Base-by-base conservation (phyloP, 2,329 filamentous ascomycete genomes). In the Ascomycota sp. region DNA sequence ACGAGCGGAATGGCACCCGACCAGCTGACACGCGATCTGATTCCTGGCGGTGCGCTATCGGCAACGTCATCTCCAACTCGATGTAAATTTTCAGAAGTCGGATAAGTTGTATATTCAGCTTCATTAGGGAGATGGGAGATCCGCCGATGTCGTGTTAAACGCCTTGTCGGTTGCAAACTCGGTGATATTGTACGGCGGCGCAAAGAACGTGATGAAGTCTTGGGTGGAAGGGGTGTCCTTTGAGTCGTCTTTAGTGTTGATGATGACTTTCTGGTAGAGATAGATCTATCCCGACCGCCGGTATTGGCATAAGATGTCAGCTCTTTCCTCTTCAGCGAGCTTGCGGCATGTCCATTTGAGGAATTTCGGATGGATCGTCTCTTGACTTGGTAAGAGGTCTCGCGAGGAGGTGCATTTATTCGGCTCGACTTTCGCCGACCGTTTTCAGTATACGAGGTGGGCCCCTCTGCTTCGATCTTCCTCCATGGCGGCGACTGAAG, bases 401-500 rank as follows among this genome's bases (percentile, higher is more conserved):
- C 66, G 25, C 65, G 39, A 12, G 68, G 66, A 10, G 71, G 46
- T 2, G 50, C 50, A 46, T 76, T 76, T 44, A 71, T 68, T 39
- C 72, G 65, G 29, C 70, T 70, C 16, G 72, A 77, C 46, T 72
- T 75, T 38, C 72, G 65, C 40, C 66, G 66, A 33, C 79, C 81
- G 67, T 66, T 78, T 57, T 66, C 69, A 31, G 77, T 68, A 50
- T 91, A 84, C 1, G 79, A 77, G 4, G 86, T 89, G 16, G 89
- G 89, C 0, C 89, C 89, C 25, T 92, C 79, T 29, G 78, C 81
- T 38, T 68, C 68, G 40, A 79, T 68, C 47, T 72, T 80, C 59
- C 89, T 95, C 89, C 89, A 98, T 16, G 89, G 89, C 42, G 89
- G 89, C 40, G 86, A 95, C 38, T 66, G 63, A 35, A 60, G 57